These are phyloP conservation scores for Eruca vesicaria DNA, from an alignment of 441 rosid species.

Conservation along the genomic window DNA sequence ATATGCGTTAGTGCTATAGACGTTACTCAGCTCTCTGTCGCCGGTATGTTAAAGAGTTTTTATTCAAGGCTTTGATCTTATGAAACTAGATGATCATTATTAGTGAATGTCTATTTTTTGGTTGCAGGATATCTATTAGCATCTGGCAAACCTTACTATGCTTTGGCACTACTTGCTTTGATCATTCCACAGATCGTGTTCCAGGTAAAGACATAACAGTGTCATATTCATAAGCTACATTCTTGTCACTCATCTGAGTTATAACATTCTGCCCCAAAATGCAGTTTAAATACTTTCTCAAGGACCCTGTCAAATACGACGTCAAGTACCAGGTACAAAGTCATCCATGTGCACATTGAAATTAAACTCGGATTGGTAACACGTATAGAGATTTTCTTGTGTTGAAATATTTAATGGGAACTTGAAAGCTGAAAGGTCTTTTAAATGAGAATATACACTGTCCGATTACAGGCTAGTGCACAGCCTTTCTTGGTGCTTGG, in stretches of 20 bases:
- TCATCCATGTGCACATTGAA: background rate
- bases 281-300: slow-evolving; percentile 91
- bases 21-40: slow-evolving; percentile 87
- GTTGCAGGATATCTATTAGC: slow-evolving; percentile 81
- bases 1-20: slow-evolving; percentile 97
- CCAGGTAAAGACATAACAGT: slow-evolving; percentile 53
- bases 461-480: slow-evolving; percentile 74
- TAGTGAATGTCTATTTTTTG: background rate
- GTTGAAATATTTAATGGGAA: background rate
- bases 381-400: background rate
- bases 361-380: background rate
- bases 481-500: slow-evolving; percentile 96
- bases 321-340: slow-evolving; percentile 94
- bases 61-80: too few species aligned
- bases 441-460: background rate
- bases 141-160: slow-evolving; percentile 89
- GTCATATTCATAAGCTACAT: background rate
- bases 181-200: slow-evolving; percentile 81
- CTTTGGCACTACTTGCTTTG: slow-evolving; percentile 76
- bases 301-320: too few species aligned
- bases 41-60: slow-evolving; percentile 57
- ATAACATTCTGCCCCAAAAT: slow-evolving; percentile 1
- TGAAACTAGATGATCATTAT: background rate
- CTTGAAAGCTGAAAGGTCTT: background rate
- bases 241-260: slow-evolving; percentile 7